phyloP scores from a whole-genome alignment of 345 rosid genomes.

The Corchorus olitorius region DNA sequence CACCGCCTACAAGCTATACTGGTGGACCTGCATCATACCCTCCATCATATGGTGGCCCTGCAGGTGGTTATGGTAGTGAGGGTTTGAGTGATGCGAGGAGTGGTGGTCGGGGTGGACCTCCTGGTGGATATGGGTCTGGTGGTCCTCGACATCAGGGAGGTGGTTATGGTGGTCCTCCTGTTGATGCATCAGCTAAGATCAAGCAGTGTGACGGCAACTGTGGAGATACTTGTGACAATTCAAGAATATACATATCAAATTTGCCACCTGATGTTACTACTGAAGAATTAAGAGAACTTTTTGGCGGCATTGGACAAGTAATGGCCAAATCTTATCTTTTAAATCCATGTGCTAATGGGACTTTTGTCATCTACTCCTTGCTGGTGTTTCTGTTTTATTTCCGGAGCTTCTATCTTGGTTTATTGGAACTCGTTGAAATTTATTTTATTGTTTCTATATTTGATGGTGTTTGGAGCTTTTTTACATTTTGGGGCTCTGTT shows the following conservation, averaged over 20 bases:
- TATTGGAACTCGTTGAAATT: slow-evolving; percentile 2
- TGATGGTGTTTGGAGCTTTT: background rate
- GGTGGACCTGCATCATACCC: slow-evolving; percentile 78
- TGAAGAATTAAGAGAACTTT: slow-evolving; percentile 88
- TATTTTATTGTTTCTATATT: background rate
- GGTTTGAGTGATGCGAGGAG: slow-evolving; percentile 53
- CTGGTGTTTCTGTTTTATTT: slow-evolving; percentile 1
- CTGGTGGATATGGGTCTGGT: slow-evolving; percentile 47
- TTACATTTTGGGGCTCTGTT: background rate
- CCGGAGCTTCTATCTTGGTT: background rate
- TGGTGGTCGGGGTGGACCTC: slow-evolving; percentile 53
- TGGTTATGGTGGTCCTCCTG: slow-evolving; percentile 44
- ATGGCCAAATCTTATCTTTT: slow-evolving; percentile 34
- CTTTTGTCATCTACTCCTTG: background rate
- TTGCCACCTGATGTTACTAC: slow-evolving; percentile 89
- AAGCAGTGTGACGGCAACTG: slow-evolving; percentile 90
- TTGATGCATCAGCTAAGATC: slow-evolving; percentile 54
- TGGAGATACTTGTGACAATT: slow-evolving; percentile 82
- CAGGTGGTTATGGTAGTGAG: slow-evolving; percentile 66
- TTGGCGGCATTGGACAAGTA: slow-evolving; percentile 99
- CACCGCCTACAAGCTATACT: slow-evolving; percentile 83
- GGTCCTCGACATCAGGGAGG: slow-evolving; percentile 62
- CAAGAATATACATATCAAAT: slow-evolving; percentile 94
- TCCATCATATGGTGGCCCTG: slow-evolving; percentile 77
- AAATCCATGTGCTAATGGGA: slow-evolving; percentile 5